These are phyloP conservation scores for Suillus placidus DNA, from an alignment of 768 basidiomycete genomes.

Conservation along the genomic window DNA sequence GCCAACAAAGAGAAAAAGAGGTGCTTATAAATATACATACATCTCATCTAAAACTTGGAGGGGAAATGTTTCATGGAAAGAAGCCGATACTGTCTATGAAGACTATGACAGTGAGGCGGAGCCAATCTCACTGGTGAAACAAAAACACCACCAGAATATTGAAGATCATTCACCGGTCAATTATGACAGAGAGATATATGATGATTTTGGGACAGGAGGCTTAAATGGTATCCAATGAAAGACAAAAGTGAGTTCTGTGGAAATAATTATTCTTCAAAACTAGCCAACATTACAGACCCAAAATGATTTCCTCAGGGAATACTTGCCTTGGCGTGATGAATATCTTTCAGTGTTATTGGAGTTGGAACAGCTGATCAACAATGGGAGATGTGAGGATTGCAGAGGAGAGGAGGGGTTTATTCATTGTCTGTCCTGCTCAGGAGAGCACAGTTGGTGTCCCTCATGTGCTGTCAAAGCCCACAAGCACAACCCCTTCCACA, in stretches of 20 bases:
- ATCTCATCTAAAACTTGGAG: no score
- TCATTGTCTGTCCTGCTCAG: slow-evolving; percentile 8
- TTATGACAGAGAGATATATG: background rate
- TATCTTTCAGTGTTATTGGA: slow-evolving; percentile 7
- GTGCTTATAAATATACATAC: background rate
- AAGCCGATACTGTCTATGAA: background rate
- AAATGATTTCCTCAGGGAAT: no score
- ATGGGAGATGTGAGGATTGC: background rate
- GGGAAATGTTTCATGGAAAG: background rate
- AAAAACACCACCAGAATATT: background rate
- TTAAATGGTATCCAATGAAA: background rate
- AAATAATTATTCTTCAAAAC: no score
- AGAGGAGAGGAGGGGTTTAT: background rate
- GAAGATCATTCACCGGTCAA: background rate
- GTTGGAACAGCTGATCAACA: background rate
- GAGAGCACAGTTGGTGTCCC: no score
- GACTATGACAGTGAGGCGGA: background rate
- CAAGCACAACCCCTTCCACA: no score
- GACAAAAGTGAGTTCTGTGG: background rate
- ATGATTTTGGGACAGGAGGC: background rate
- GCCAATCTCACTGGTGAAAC: background rate
- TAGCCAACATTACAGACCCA: no score
- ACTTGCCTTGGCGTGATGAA: no score
- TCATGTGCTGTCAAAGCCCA: no score
- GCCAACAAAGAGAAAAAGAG: background rate